phyloP scores from a whole-genome alignment of 129 eudicot genomes.

The Centaurea solstitialis region DNA sequence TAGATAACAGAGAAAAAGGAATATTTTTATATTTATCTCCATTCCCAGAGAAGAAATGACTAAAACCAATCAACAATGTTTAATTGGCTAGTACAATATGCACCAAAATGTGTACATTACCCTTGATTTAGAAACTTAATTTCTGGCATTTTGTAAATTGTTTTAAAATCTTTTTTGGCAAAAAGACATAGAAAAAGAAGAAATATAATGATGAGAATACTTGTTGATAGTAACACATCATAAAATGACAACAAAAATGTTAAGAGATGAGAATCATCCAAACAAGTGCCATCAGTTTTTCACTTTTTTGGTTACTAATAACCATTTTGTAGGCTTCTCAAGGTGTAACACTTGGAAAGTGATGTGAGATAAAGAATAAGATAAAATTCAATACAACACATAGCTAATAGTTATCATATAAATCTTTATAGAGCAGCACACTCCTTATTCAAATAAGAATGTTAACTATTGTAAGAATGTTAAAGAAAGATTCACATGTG shows the following conservation, averaged over 20 bases:
- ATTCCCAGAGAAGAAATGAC: slow-evolving; percentile 12
- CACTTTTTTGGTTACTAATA: slow-evolving; percentile 46
- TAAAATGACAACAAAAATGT: slow-evolving; percentile 41
- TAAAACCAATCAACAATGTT: background rate
- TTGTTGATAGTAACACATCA: slow-evolving; percentile 66
- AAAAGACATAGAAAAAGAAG: slow-evolving; percentile 1
- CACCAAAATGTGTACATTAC: slow-evolving; percentile 14
- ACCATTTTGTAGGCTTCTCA: slow-evolving; percentile 69
- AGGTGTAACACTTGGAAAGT: slow-evolving; percentile 68
- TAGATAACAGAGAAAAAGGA: slow-evolving; percentile 41
- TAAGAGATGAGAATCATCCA: slow-evolving; percentile 48
- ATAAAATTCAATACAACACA: background rate
- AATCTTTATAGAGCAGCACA: background rate
- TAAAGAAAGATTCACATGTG: background rate
- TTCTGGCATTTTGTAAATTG: slow-evolving; percentile 6
- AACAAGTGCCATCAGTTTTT: slow-evolving; percentile 73
- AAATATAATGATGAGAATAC: slow-evolving; percentile 34
- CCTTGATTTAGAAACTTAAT: slow-evolving; percentile 17
- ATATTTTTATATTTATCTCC: slow-evolving; percentile 18
- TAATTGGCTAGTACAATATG: background rate
- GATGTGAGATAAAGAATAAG: slow-evolving; percentile 56
- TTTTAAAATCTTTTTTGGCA: background rate
- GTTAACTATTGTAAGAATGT: background rate
- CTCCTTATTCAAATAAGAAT: background rate
- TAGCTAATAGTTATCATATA: background rate